Percentiles rank a stretch among this genome's conserved stretches.
Evolutionary conservation across 805 yeast genomes (phyloP).

Genomic region (Ogataea paraovalis): DNA sequence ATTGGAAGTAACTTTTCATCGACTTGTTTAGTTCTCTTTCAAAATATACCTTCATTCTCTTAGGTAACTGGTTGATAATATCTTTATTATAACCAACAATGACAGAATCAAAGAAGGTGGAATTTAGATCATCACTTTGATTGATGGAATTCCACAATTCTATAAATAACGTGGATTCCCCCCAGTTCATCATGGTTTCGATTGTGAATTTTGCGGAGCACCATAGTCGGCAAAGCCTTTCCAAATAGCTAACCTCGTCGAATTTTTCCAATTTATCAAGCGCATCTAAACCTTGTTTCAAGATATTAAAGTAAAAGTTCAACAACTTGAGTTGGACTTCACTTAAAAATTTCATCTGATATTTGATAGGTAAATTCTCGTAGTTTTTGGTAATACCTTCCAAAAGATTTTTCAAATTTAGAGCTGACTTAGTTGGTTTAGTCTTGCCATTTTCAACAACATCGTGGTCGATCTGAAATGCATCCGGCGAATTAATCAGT

Average conservation of each 20-base stretch:
- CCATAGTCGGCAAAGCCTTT: constrained; percentile 39
- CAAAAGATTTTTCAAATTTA: constrained; percentile 51
- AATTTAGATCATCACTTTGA: constrained; percentile 18
- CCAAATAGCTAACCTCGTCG: constrained; percentile 27
- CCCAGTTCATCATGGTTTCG: constrained; percentile 40
- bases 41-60: constrained; percentile 29
- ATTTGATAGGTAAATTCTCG: constrained; percentile 46
- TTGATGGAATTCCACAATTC: constrained; percentile 37
- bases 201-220: constrained; percentile 34
- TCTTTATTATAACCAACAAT: constrained; percentile 33
- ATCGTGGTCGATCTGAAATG: constrained; percentile 59
- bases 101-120: constrained; percentile 43
- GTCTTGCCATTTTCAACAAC: constrained; percentile 38
- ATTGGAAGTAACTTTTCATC: constrained; percentile 35
- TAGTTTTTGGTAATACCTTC: constrained; percentile 55
- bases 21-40: constrained; percentile 34
- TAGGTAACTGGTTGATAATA: constrained; percentile 27
- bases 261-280: constrained; percentile 32
- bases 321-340: constrained; percentile 55
- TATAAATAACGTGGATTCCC: constrained; percentile 38
- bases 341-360: constrained; percentile 52
- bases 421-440: constrained; percentile 62
- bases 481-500: constrained; percentile 42
- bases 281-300: constrained; percentile 39
- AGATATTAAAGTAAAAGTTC: constrained; percentile 44